Evolutionary conservation across 2,329 filamentous ascomycete genomes (phyloP).

Genomic region (Fusarium fujikuroi): DNA sequence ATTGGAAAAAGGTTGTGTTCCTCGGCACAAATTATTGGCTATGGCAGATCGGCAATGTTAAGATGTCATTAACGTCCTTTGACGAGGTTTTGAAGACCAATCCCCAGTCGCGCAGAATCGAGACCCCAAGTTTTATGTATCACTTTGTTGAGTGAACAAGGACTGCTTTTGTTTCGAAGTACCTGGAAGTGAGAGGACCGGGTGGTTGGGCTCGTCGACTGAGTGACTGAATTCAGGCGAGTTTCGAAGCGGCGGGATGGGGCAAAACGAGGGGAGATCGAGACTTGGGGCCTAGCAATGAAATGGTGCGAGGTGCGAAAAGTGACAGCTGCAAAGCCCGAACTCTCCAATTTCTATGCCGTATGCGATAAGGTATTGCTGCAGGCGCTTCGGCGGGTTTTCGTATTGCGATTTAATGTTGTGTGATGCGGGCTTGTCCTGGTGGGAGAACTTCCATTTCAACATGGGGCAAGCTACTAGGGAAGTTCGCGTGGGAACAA

Average conservation of each 20-base stretch:
- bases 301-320: conserved; percentile 6
- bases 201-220: conserved; percentile 15
- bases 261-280: conserved; percentile 33
- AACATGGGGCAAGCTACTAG: conserved; percentile 24
- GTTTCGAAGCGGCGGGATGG: conserved; percentile 24
- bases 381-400: conserved; percentile 12
- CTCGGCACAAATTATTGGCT: conserved; percentile 23
- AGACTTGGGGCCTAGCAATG: conserved; percentile 10
- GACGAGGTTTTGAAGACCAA: conserved; percentile 3
- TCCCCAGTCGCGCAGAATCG: conserved; percentile 6
- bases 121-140: not conserved
- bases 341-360: not conserved
- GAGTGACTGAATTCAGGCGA: conserved; percentile 21
- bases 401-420: conserved; percentile 30
- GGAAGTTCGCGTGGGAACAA: conserved; percentile 23
- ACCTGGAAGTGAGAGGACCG: not conserved
- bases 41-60: conserved; percentile 22
- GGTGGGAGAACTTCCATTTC: conserved; percentile 33
- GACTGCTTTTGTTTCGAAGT: not conserved
- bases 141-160: not conserved
- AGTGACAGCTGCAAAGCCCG: not conserved
- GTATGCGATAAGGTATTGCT: not conserved
- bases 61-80: conserved; percentile 38
- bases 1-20: not conserved
- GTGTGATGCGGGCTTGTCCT: conserved; percentile 41